Base-by-base conservation (phyloP, 768 basidiomycete species). In the Tulasnella calospora region DNA sequence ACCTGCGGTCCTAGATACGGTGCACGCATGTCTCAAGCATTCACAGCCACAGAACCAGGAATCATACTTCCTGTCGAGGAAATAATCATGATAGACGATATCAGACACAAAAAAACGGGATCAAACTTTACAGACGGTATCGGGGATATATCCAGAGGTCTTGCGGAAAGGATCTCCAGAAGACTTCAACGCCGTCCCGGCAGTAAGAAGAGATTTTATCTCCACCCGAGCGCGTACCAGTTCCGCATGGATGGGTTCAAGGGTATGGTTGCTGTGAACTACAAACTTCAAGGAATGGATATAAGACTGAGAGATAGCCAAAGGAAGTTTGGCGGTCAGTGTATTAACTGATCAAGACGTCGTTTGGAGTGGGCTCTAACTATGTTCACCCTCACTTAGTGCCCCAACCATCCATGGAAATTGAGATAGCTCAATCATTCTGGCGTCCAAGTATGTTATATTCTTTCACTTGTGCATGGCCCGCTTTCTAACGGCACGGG, bases 1-100 rank as follows among this genome's bases (percentile, higher is more conserved):
- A 8, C 33, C 13, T 23, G n/a, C 21, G 17, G n/a, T 15, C n/a
- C 91, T 35, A 87, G 92, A 73, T 92, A 91, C 82, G 92, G 88
- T 0, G 92, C 92, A 4, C 86, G 92, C 23, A 86, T 93, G 41
- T 90, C 91, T 9, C 91, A 90, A 82, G 91, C 91, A 0, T 94
- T 93, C 82, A 92, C 92, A 0, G 88, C 92, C 0, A 94, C 92
- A 0, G 91, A 93, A 79, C 86, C 89, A 0, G 88, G 89, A 2
- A 82, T 89, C 55, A 83, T 88, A 19, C 83, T 86, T 55, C 80
- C 83, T 55, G 80, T 83, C 38, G 85, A 87, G 57, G 85, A 88
- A 81, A 83, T 88, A 41, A n/a, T 83, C 33, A 80, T 84, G 35
- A 82, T 87, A 0, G 84, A 86, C 21, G 89, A 92, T 82, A 87